Evolutionary conservation across 306 rosid genomes (phyloP).

Genomic region (Prunus davidiana): DNA sequence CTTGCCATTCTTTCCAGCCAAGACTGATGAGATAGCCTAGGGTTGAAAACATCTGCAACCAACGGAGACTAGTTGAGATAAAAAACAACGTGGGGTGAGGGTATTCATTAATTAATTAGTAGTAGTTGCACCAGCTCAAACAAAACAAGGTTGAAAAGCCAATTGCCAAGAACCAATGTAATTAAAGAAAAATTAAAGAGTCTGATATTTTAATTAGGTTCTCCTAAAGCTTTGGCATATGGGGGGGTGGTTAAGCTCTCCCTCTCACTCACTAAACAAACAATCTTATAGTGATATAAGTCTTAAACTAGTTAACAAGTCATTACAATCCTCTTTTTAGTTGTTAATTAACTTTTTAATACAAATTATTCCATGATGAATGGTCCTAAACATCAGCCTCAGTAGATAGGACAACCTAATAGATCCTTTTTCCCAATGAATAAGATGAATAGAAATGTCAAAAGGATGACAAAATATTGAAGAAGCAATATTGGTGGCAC

Average conservation of each 20-base stretch:
- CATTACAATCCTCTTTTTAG: not conserved
- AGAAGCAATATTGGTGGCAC: not conserved
- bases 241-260: not conserved
- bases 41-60: not conserved
- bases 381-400: not conserved
- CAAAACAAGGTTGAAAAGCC: not conserved
- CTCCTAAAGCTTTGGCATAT: not conserved
- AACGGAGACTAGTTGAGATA: not conserved
- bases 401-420: conserved; percentile 4
- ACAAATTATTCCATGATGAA: conserved; percentile 19
- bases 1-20: not conserved
- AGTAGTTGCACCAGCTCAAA: conserved; percentile 17
- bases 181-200: not conserved
- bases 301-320: not conserved
- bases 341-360: conserved; percentile 10
- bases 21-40: not conserved
- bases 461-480: conserved; percentile 6
- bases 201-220: not conserved
- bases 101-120: not conserved
- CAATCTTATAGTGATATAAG: not conserved
- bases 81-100: not conserved
- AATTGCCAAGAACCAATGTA: not conserved
- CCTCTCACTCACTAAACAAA: conserved; percentile 1
- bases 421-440: conserved; percentile 4
- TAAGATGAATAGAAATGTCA: not conserved